These are phyloP conservation scores for Saccharum hybrid DNA, from an alignment of 202 grass and related monocot genomes.

Conservation along the genomic window DNA sequence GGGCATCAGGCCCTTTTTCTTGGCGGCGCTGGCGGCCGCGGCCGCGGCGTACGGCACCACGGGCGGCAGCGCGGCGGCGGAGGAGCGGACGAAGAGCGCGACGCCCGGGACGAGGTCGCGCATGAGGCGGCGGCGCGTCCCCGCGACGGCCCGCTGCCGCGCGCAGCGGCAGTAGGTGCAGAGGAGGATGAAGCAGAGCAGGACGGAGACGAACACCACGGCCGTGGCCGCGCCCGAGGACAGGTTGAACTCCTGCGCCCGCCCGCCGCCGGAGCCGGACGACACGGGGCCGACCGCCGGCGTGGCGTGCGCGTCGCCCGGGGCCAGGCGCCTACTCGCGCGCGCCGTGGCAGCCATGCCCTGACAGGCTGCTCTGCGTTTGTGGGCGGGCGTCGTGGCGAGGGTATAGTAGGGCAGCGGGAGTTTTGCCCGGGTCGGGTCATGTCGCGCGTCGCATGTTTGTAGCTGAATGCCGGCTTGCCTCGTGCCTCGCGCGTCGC, in stretches of 20 bases:
- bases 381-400: neutral
- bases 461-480: neutral
- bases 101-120: constrained; percentile 36
- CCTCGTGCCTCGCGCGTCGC: neutral
- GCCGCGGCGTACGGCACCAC: constrained; percentile 37
- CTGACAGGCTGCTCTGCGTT: no score
- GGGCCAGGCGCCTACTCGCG: constrained; percentile 37
- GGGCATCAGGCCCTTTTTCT: constrained; percentile 3
- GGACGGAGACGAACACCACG: constrained; percentile 58
- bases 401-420: neutral
- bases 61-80: constrained; percentile 38
- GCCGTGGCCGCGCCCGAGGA: constrained; percentile 46
- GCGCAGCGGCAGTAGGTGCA: constrained; percentile 70
- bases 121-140: constrained; percentile 40
- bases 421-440: no score
- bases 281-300: constrained; percentile 14
- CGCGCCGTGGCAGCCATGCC: constrained; percentile 11
- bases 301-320: constrained; percentile 16
- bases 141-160: constrained; percentile 41
- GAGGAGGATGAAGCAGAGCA: constrained; percentile 70
- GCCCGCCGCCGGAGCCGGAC: neutral
- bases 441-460: neutral
- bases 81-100: constrained; percentile 15
- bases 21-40: neutral
- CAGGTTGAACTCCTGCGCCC: constrained; percentile 46